Evolutionary conservation across 2,329 filamentous ascomycete species (phyloP).

Genomic region (Beauveria brongniartii): DNA sequence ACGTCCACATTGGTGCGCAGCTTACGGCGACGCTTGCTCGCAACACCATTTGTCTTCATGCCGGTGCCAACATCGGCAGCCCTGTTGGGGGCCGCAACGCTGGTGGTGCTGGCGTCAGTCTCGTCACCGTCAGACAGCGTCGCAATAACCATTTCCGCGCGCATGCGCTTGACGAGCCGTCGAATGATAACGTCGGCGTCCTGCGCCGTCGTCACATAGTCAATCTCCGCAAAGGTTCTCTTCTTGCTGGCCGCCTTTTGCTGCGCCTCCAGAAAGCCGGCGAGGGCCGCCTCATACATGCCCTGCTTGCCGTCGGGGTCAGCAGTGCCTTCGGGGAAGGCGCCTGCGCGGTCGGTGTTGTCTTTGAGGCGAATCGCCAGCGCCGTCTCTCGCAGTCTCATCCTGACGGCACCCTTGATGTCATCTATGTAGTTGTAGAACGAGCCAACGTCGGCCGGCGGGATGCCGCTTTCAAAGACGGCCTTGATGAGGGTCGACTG

Average conservation of each 20-base stretch:
- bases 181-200: constrained; percentile 43
- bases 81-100: neutral
- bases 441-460: constrained; percentile 57
- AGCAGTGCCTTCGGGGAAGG: constrained; percentile 42
- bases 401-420: constrained; percentile 65
- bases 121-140: constrained; percentile 45
- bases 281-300: constrained; percentile 47
- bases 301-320: constrained; percentile 42
- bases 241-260: constrained; percentile 25
- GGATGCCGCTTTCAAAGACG: constrained; percentile 65
- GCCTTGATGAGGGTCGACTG: constrained; percentile 81
- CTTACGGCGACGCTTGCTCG: constrained; percentile 45
- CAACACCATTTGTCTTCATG: constrained; percentile 36
- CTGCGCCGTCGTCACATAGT: constrained; percentile 40
- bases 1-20: constrained; percentile 38
- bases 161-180: constrained; percentile 54
- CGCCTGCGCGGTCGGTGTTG: constrained; percentile 39
- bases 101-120: constrained; percentile 25
- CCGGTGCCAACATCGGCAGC: constrained; percentile 22
- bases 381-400: constrained; percentile 59
- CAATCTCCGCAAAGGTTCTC: constrained; percentile 44
- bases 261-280: constrained; percentile 34
- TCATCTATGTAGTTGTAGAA: constrained; percentile 74
- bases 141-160: constrained; percentile 49
- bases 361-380: constrained; percentile 51